These are phyloP conservation scores for Cucurbita ficifolia DNA, from an alignment of 306 rosid genomes.

Conservation along the genomic window DNA sequence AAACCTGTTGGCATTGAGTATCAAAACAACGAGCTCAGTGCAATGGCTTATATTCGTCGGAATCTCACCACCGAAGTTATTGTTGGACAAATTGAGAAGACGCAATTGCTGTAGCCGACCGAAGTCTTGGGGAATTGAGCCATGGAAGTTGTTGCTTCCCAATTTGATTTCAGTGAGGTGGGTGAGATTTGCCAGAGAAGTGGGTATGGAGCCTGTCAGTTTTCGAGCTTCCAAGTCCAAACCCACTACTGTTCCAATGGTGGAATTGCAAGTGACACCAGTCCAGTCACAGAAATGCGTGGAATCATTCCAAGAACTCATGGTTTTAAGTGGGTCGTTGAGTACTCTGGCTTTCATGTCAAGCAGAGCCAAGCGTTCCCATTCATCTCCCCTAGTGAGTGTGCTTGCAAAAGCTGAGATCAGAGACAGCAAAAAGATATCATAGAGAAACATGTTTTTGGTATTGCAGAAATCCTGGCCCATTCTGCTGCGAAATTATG, in stretches of 20 bases:
- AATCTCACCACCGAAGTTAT: background rate
- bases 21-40: background rate
- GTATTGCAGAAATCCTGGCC: background rate
- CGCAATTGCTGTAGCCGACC: slow-evolving; percentile 6
- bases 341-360: slow-evolving; percentile 14
- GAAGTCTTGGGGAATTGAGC: slow-evolving; percentile 21
- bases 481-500: background rate
- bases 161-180: slow-evolving; percentile 14
- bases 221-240: slow-evolving; percentile 6
- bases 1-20: background rate
- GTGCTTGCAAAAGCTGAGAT: background rate
- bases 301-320: slow-evolving; percentile 33
- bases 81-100: slow-evolving; percentile 4
- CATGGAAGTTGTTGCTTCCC: slow-evolving; percentile 7
- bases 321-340: slow-evolving; percentile 11
- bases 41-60: background rate
- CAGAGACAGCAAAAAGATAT: background rate
- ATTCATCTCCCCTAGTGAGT: background rate
- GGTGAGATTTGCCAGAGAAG: slow-evolving; percentile 26
- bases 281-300: slow-evolving; percentile 17
- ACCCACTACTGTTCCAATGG: slow-evolving; percentile 6
- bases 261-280: slow-evolving; percentile 18
- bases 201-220: slow-evolving; percentile 12
- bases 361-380: slow-evolving; percentile 14
- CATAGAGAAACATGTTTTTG: background rate